Base-by-base conservation (phyloP, 768 basidiomycete genomes). In the Lactarius akahatsu region DNA sequence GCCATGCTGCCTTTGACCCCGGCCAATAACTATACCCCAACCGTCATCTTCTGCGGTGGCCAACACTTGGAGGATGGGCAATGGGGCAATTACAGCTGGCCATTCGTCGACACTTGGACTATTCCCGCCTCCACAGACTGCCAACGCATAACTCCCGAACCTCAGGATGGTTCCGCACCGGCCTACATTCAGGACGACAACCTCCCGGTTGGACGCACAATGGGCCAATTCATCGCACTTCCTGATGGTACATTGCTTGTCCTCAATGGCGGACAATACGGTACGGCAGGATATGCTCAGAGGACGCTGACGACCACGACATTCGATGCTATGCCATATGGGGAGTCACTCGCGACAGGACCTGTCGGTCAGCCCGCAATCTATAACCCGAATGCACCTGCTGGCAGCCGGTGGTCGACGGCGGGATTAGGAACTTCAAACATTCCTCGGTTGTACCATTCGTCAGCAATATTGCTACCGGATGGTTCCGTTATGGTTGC, bases 1-100 rank as follows among this genome's bases (percentile, higher is more conserved):
- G 90, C 90, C 47, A 93, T 98, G 90, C 83, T 98, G 0, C 96
- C 96, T 8, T 82, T 98, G 20, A 96, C 92, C 1, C 90, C 91
- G 5, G 89, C 82, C 30, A 97, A 96, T 78, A 89, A 92, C 74
- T 98, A 92, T 75, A 85, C 82, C 0, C 92, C 90, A 0, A 92
- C 93, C 0, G 74, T 97, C 54, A 72, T 98, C 54, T 96, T 98
- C 78, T 98, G 96, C 70, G 96, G 96, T 59, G 96, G 96, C 32
- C 85, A 86, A 10, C 82, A 90, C 74, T 89, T 96, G 84, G 80
- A 87, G 3, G 87, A 86, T 18, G 79, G 81, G 9, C 80, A 79
- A 55, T 96, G 87, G 79, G 93, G 93, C 58, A 84, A 92, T 76
- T 94, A 93, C 73, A 80, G 86, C 2, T 84, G 77, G 74, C 90